These are phyloP conservation scores for Shiraia bambusicola DNA, from an alignment of 2,329 filamentous ascomycete species.

Conservation along the genomic window DNA sequence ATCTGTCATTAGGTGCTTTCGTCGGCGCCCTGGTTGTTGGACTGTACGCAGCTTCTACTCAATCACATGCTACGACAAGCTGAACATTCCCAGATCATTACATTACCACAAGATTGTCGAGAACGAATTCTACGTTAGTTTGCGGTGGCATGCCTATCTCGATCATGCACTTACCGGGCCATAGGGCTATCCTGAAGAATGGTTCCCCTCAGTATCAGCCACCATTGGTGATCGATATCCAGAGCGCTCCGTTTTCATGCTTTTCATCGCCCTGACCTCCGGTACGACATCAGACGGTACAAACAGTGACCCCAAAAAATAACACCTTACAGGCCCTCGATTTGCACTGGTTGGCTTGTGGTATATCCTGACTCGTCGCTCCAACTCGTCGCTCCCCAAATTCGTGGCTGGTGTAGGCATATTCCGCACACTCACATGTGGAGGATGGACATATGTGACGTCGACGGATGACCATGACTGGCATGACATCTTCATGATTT, in stretches of 20 bases:
- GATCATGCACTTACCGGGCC: conserved; percentile 14
- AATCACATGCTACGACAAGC: conserved; percentile 8
- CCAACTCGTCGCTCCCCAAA: conserved; percentile 74
- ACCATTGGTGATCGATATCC: conserved; percentile 98
- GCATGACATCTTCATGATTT: conserved; percentile 99
- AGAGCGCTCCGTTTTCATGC: conserved; percentile 92
- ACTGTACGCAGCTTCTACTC: conserved; percentile 35
- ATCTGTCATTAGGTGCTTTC: conserved; percentile 67
- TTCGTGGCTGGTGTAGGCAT: conserved; percentile 78
- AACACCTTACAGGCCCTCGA: conserved; percentile 66
- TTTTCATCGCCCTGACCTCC: conserved; percentile 96
- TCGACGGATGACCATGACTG: conserved; percentile 98
- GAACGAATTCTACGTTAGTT: conserved; percentile 79
- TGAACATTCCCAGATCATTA: conserved; percentile 57
- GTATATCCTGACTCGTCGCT: conserved; percentile 82
- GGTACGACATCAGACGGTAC: conserved; percentile 50
- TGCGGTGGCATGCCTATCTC: background rate
- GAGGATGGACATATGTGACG: conserved; percentile 97
- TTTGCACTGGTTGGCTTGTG: conserved; percentile 89
- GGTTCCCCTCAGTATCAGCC: conserved; percentile 94
- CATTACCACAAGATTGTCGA: conserved; percentile 98
- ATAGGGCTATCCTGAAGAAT: conserved; percentile 71
- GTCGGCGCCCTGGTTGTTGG: conserved; percentile 82
- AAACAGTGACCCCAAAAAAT: conserved; percentile 6
- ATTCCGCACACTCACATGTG: conserved; percentile 88